Conservation (phyloP, 495 filamentous ascomycete species). For the Penicillium malachiteum region DNA sequence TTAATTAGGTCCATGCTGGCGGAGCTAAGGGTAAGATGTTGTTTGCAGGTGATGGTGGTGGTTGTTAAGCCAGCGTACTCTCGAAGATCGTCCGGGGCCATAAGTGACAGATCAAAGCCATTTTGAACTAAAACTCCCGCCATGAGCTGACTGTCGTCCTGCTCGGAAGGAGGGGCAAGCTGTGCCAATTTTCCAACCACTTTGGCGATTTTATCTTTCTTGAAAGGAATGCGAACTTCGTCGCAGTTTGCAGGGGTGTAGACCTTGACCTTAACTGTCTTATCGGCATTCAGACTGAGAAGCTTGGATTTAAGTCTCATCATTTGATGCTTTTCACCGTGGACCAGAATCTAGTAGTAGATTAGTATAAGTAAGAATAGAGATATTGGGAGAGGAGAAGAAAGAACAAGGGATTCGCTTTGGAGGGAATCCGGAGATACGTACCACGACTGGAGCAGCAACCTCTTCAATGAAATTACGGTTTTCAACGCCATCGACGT, state of each 20-base stretch:
- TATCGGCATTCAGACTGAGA: constrained; percentile 81
- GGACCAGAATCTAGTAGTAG: constrained; percentile 74
- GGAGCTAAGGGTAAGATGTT: constrained; percentile 78
- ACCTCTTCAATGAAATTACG: constrained; percentile 93
- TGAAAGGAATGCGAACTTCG: constrained; percentile 92
- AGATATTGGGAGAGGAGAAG: no score
- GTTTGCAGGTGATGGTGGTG: constrained; percentile 87
- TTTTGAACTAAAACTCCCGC: constrained; percentile 92
- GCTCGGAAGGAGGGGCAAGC: constrained; percentile 60
- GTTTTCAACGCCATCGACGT: constrained; percentile 96
- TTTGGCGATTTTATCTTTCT: constrained; percentile 91
- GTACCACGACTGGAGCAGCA: constrained; percentile 82
- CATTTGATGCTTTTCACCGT: constrained; percentile 98
- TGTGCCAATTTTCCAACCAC: constrained; percentile 92
- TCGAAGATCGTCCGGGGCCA: constrained; percentile 92
- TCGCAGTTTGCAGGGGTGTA: constrained; percentile 93
- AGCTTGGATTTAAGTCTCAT: constrained; percentile 92
- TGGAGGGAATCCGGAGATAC: constrained; percentile 31
- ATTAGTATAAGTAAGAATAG: no score
- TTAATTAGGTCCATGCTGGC: constrained; percentile 87
- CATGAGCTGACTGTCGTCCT: constrained; percentile 59
- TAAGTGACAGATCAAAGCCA: constrained; percentile 92
- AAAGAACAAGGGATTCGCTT: no score
- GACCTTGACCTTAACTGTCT: constrained; percentile 78
- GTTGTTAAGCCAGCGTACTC: constrained; percentile 96